phyloP scores from a whole-genome alignment of 2,329 filamentous ascomycete genomes.

The Venturiaceae sp. region DNA sequence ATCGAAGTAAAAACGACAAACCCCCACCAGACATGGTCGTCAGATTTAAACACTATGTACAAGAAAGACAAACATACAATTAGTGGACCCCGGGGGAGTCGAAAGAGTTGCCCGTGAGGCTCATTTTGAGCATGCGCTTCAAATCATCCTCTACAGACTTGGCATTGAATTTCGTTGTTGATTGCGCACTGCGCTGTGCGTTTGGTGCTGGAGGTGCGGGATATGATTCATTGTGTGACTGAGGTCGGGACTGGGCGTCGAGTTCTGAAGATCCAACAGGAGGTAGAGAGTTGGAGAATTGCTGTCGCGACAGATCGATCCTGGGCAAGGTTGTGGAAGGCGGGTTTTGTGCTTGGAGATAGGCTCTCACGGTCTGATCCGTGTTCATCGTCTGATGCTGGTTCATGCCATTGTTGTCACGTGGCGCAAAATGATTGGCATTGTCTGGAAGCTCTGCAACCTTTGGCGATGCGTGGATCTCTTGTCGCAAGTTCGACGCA shows the following conservation, averaged over 20 bases:
- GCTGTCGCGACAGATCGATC: not conserved
- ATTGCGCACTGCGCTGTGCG: not conserved
- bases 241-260: not conserved
- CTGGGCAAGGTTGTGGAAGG: not conserved
- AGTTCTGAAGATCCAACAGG: not conserved
- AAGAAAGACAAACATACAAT: not conserved
- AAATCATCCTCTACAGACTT: constrained; percentile 29
- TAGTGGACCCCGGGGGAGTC: not conserved
- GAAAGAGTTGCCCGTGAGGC: not conserved
- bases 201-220: not conserved
- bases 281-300: not conserved
- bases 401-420: not conserved
- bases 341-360: not conserved
- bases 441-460: constrained; percentile 3
- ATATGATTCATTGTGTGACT: not conserved
- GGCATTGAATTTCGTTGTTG: constrained; percentile 13
- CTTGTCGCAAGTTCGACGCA: constrained; percentile 33
- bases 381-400: not conserved
- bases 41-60: too few species aligned
- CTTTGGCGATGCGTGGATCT: constrained; percentile 16
- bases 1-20: not conserved
- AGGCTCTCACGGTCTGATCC: not conserved
- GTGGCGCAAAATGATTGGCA: constrained; percentile 9
- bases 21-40: not conserved
- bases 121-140: constrained; percentile 27